Base-by-base conservation (phyloP, 108 stramenopile genomes). In the Skeletonema tropicum region DNA sequence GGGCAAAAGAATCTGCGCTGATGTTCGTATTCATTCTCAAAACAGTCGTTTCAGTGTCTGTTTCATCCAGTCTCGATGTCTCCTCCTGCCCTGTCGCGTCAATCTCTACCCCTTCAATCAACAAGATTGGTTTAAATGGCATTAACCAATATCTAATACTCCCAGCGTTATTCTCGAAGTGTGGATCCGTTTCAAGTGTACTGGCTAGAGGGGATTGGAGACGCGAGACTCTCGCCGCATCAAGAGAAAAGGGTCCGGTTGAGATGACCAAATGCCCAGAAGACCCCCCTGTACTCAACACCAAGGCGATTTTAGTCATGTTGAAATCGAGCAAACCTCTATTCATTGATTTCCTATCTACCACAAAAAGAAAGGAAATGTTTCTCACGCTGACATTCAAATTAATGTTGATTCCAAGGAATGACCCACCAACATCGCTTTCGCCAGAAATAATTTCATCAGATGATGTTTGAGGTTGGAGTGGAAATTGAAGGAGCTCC, bases 301-400 rank as follows among this genome's bases (percentile, higher is more conserved):
- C 36, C 31, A 74, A 60, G 29, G 5, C 35, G 8, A 74, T 42
- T 6, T 58, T 29, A 15, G 60, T 59, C 4, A 66, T 21, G 4
- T 58, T 48, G 12, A 74, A 74, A 74, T 66, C 45, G n/a, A 74
- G 65, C 11, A 74, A 30, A 10, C 60, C 73, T 29, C 65, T 64
- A 21, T n/a, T 48, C n/a, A 66, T 8, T 35, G 19, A 21, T 62
- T 42, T 55, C 29, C 73, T 29, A 45, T 74, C 46, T 2, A 66
- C 49, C 29, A 74, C 52, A 59, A 74, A 74, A 3, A 74, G 13
- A 31, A 74, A 32, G 26, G 64, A 66, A 9, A 66, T 9, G 21
- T 74, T 61, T 39, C 59, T 39, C 26, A 74, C 57, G 19, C 21
- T 46, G 33, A 74, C 21, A 59, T 58, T 49, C 23, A 74, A 4